These are phyloP conservation scores for Ajuga reptans DNA, from an alignment of 305 asterid species.

Conservation along the genomic window DNA sequence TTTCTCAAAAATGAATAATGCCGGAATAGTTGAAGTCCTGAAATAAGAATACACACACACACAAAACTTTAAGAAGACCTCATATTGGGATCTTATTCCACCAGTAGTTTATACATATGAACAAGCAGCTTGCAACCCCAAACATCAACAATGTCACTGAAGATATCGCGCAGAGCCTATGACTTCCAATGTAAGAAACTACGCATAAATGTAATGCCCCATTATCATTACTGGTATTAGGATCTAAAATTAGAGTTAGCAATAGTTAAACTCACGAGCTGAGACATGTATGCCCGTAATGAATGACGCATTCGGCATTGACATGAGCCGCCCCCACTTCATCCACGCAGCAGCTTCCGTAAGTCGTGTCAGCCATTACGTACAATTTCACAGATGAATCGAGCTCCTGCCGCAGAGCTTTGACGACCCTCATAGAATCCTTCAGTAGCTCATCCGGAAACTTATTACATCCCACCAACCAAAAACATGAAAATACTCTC, in stretches of 20 bases:
- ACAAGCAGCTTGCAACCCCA: background rate
- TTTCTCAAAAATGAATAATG: constrained; percentile 67
- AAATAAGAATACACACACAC: constrained; percentile 13
- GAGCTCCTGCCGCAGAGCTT: constrained; percentile 46
- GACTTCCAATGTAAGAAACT: background rate
- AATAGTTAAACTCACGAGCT: constrained; percentile 63
- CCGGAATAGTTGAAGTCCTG: constrained; percentile 81
- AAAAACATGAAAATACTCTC: background rate
- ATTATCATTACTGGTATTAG: background rate
- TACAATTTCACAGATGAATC: constrained; percentile 48
- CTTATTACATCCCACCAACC: constrained; percentile 26
- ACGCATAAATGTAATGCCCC: background rate
- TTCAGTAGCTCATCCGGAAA: constrained; percentile 65
- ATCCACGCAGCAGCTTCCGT: constrained; percentile 87
- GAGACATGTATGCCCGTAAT: constrained; percentile 81
- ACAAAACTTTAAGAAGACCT: background rate
- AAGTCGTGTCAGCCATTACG: constrained; percentile 91
- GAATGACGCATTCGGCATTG: constrained; percentile 68
- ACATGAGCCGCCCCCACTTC: constrained; percentile 95
- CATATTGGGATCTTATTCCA: background rate
- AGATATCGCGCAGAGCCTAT: background rate
- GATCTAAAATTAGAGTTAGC: background rate
- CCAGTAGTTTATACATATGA: background rate
- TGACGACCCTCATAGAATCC: constrained; percentile 54
- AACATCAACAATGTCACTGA: background rate